Evolutionary conservation across 495 filamentous ascomycete species (phyloP).

Genomic region (Aspergillus cavernicola): DNA sequence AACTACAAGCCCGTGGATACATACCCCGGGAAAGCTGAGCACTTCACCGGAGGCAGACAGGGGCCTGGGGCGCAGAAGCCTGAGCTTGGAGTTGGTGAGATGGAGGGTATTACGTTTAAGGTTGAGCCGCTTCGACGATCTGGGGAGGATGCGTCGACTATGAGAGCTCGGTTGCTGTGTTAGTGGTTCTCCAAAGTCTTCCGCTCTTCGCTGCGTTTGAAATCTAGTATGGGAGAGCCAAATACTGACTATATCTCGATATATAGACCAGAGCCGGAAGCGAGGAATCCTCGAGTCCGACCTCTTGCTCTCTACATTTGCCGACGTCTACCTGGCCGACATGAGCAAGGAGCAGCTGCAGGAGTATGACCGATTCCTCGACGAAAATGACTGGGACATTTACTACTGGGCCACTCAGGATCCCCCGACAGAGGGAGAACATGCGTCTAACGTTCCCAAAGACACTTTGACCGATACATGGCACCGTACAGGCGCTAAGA

Average conservation of each 20-base stretch:
- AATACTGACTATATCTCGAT: not conserved
- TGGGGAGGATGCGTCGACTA: slow-evolving; percentile 78
- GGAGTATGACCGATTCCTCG: slow-evolving; percentile 90
- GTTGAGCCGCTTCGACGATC: slow-evolving; percentile 80
- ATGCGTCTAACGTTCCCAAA: slow-evolving; percentile 25
- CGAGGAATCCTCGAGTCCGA: slow-evolving; percentile 94
- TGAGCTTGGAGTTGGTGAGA: slow-evolving; percentile 89
- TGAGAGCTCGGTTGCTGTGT: slow-evolving; percentile 87
- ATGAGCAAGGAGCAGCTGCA: slow-evolving; percentile 73
- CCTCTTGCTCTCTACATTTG: slow-evolving; percentile 94
- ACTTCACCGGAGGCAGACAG: slow-evolving; percentile 60
- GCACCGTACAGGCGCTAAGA: slow-evolving; percentile 49
- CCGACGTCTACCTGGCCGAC: slow-evolving; percentile 64
- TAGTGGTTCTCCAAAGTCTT: slow-evolving; percentile 40
- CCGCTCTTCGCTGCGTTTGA: not conserved
- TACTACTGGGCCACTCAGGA: slow-evolving; percentile 99
- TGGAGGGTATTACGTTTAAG: slow-evolving; percentile 82
- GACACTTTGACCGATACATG: slow-evolving; percentile 51
- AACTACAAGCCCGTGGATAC: slow-evolving; percentile 57
- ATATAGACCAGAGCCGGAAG: slow-evolving; percentile 89
- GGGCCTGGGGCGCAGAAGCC: slow-evolving; percentile 44
- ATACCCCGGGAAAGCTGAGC: slow-evolving; percentile 56
- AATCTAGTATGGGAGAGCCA: not conserved
- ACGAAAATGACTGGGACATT: slow-evolving; percentile 99
- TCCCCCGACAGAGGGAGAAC: slow-evolving; percentile 49